Evolutionary conservation across 768 basidiomycete genomes (phyloP).

Genomic region (Agaricus bisporus): DNA sequence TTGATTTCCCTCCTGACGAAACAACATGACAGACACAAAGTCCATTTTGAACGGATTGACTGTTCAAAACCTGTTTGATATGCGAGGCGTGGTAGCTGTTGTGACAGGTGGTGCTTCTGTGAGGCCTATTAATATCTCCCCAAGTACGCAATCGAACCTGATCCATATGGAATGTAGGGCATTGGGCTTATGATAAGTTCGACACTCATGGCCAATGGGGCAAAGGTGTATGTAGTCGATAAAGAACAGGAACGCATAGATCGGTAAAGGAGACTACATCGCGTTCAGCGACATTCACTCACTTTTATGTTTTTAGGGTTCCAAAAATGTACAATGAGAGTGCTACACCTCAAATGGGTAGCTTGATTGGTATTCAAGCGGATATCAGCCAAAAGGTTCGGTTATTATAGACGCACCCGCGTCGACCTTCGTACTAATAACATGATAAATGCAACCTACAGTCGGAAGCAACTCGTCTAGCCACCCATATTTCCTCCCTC

Average conservation of each 20-base stretch:
- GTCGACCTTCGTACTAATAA: not conserved
- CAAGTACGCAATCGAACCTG: not conserved
- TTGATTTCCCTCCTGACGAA: not conserved
- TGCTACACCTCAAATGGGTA: slow-evolving; percentile 24
- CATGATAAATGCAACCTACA: slow-evolving; percentile 10
- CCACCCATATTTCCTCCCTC: slow-evolving; percentile 29
- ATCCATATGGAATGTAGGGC: slow-evolving; percentile 22
- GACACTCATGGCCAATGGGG: slow-evolving; percentile 41
- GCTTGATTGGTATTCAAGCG: slow-evolving; percentile 34
- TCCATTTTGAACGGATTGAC: slow-evolving; percentile 25
- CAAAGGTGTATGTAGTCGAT: slow-evolving; percentile 43
- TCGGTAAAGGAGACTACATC: slow-evolving; percentile 17
- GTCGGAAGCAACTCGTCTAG: slow-evolving; percentile 38
- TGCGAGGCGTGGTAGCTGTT: slow-evolving; percentile 37
- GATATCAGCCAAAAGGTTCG: slow-evolving; percentile 32
- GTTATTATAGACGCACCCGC: slow-evolving; percentile 13
- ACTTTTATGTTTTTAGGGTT: slow-evolving; percentile 9
- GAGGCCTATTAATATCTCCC: slow-evolving; percentile 10
- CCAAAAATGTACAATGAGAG: slow-evolving; percentile 32
- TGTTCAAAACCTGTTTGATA: slow-evolving; percentile 34
- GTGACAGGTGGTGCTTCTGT: slow-evolving; percentile 41
- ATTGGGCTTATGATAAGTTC: slow-evolving; percentile 47
- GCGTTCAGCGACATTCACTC: not conserved
- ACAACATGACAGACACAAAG: slow-evolving; percentile 16
- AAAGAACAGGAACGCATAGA: slow-evolving; percentile 35